A percentile compares a stretch with the other conserved stretches of the same genome.
Evolutionary conservation across 441 rosid species (phyloP).

Genomic region (Eruca vesicaria): DNA sequence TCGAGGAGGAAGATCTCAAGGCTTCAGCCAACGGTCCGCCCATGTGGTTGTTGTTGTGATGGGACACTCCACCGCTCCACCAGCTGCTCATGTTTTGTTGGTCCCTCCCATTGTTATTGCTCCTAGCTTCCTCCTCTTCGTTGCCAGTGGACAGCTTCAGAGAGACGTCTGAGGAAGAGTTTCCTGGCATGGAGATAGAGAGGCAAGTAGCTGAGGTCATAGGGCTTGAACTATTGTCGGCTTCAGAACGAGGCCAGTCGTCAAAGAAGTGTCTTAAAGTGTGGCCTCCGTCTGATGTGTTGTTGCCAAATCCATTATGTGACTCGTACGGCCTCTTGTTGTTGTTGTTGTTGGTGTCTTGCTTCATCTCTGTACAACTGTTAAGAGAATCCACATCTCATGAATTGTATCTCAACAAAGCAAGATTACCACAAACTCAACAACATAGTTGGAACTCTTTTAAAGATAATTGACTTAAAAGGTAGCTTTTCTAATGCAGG

Average conservation of each 20-base stretch:
- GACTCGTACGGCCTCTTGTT: slow-evolving; percentile 47
- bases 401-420: not conserved
- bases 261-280: slow-evolving; percentile 81
- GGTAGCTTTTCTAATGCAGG: slow-evolving; percentile 10
- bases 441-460: not conserved
- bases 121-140: slow-evolving; percentile 44
- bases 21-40: slow-evolving; percentile 95
- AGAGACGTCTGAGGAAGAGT: slow-evolving; percentile 69
- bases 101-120: slow-evolving; percentile 39
- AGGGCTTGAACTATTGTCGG: slow-evolving; percentile 41
- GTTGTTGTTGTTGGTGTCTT: slow-evolving; percentile 36
- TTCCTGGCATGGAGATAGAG: slow-evolving; percentile 75
- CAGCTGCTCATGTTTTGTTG: slow-evolving; percentile 55
- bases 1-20: slow-evolving; percentile 69
- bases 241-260: slow-evolving; percentile 79
- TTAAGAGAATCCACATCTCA: slow-evolving; percentile 16
- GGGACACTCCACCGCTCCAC: slow-evolving; percentile 59
- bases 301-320: slow-evolving; percentile 36
- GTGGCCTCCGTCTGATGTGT: slow-evolving; percentile 59
- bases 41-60: slow-evolving; percentile 47
- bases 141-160: slow-evolving; percentile 73
- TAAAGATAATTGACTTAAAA: not conserved
- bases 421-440: not conserved
- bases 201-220: slow-evolving; percentile 54
- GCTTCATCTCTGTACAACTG: slow-evolving; percentile 36